Evolutionary conservation across 257 asterid species (phyloP).

Genomic region (Haberlea rhodopensis): DNA sequence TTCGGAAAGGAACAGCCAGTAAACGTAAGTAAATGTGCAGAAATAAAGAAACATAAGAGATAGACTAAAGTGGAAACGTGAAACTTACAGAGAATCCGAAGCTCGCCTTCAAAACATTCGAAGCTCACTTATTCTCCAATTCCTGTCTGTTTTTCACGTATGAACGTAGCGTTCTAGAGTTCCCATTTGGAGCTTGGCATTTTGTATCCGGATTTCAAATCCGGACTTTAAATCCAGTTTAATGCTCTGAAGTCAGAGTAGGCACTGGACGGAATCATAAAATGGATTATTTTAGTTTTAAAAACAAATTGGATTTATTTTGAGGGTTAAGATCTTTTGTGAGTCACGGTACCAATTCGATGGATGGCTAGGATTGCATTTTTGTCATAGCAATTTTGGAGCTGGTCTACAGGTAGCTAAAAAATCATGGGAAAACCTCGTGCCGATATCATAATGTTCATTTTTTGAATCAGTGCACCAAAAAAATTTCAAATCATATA

Average conservation of each 20-base stretch:
- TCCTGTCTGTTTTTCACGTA: slow-evolving; percentile 22
- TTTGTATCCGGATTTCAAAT: slow-evolving; percentile 68
- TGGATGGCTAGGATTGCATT: too few relatives aligned
- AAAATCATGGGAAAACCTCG: too few relatives aligned
- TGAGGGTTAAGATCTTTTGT: too few relatives aligned
- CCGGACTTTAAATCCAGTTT: slow-evolving; percentile 52
- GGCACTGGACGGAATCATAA: too few relatives aligned
- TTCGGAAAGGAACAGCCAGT: background rate
- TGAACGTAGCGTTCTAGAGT: slow-evolving; percentile 16
- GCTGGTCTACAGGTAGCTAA: too few relatives aligned
- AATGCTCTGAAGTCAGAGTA: slow-evolving; percentile 39
- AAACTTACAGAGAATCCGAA: slow-evolving; percentile 37
- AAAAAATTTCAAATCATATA: too few relatives aligned
- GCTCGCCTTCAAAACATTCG: slow-evolving; percentile 23
- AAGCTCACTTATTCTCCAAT: slow-evolving; percentile 23
- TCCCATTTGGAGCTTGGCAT: slow-evolving; percentile 18
- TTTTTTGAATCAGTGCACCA: too few relatives aligned
- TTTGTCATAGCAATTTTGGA: too few relatives aligned
- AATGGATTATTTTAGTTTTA: too few relatives aligned
- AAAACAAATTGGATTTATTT: too few relatives aligned
- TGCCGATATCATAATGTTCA: too few relatives aligned
- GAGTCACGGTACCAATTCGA: too few relatives aligned
- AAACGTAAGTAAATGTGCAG: background rate
- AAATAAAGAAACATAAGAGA: background rate
- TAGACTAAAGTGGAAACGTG: background rate